Conservation (phyloP, 2,329 filamentous ascomycete genomes). For the Phymatotrichopsis omnivora region DNA sequence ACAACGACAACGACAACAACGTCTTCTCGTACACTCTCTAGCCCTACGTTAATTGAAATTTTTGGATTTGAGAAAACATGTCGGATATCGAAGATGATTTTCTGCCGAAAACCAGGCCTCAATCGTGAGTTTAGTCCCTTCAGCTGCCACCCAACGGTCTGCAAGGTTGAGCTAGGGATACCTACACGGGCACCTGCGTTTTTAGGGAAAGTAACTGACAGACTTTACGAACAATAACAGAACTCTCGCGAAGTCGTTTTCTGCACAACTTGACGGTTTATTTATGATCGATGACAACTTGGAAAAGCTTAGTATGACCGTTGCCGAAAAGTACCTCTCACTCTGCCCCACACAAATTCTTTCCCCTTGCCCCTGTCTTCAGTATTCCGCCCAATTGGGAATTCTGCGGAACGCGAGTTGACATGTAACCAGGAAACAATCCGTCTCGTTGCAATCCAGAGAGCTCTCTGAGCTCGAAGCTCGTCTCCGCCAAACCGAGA, state of each 20-base stretch:
- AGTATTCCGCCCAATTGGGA: slow-evolving; percentile 5
- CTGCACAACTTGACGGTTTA: slow-evolving; percentile 31
- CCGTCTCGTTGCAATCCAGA: slow-evolving; percentile 28
- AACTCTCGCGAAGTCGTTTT: slow-evolving; percentile 31
- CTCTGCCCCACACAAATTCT: not conserved
- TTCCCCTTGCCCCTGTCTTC: slow-evolving; percentile 15
- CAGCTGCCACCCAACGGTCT: too few relatives aligned
- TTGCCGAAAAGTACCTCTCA: slow-evolving; percentile 29
- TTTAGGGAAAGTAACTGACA: too few relatives aligned
- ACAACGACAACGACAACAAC: too few relatives aligned
- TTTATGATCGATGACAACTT: slow-evolving; percentile 30
- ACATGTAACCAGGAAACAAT: slow-evolving; percentile 26
- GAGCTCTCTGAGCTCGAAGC: slow-evolving; percentile 31
- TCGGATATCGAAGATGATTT: slow-evolving; percentile 18
- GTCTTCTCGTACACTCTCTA: too few relatives aligned
- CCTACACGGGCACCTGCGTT: too few relatives aligned
- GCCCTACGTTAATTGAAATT: too few relatives aligned
- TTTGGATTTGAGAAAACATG: too few relatives aligned
- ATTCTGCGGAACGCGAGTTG: not conserved
- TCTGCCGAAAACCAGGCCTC: too few relatives aligned
- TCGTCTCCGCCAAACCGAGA: slow-evolving; percentile 30
- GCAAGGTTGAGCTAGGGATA: too few relatives aligned
- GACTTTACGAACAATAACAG: too few relatives aligned
- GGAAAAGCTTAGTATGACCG: slow-evolving; percentile 27
- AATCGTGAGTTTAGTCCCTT: too few relatives aligned